Evolutionary conservation across 805 yeast species (phyloP), one percentile per base, ranked within the genome.

Genomic region (Pachysolen tannophilus): DNA sequence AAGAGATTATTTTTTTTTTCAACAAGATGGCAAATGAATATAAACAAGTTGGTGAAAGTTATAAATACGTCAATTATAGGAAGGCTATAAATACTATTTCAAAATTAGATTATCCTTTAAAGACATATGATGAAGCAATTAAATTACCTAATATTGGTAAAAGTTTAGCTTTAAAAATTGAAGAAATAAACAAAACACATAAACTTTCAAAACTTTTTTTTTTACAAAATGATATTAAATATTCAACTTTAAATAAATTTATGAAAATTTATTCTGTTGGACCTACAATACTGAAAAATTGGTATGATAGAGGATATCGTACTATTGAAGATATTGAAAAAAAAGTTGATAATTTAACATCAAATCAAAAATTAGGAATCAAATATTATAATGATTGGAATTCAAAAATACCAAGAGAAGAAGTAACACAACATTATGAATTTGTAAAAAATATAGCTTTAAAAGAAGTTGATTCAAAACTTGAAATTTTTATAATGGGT

Each of bases 261-360:
- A 50, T 55, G 27, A 54, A 60, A 1, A 61, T 75, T 3, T 61
- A 66, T 43, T 77, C 78, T 1, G 75, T 75, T 7, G 80, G 79
- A 0, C 53, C 60, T 4, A 44, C 35, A 6, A 49, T 53, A 3
- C 72, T 78, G 0, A 43, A 49, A 18, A 46, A 53, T 32, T 63
- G 74, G 61, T 57, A 61, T 31, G 40, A 53, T 5, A 53, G 58
- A 36, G 68, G 71, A 3, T 44, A 48, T 19, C 45, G 64, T 11
- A 55, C 65, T 1, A 39, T 65, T 10, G 62, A 67, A 1, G 74
- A 68, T 28, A 49, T 67, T 6, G 27, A 45, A 4, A n/a, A n/a
- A n/a, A 25, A 49, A 9, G 40, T 58, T 20, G 41, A 43, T 6
- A 30, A 33, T n/a, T 43, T 60, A 25, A 49, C 45, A 2, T 42